Evolutionary conservation across 139 green algal genomes (phyloP), one percentile per base, ranked within the genome.

Genomic region (Chloropicon primus): DNA sequence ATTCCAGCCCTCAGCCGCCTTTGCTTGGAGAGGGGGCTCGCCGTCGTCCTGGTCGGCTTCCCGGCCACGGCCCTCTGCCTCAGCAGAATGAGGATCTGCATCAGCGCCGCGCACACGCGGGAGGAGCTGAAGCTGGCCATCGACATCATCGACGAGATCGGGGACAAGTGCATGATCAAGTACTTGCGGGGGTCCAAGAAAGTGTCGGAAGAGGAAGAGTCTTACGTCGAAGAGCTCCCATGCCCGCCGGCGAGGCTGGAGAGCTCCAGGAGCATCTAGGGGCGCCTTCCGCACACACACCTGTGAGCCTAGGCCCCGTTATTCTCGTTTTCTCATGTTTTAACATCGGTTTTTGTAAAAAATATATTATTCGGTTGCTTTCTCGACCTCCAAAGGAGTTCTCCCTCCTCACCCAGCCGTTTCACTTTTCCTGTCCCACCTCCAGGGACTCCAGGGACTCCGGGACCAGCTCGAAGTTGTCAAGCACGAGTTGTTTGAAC

Each of bases 41-140:
- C 94, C 5, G 82, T 96, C 10, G 95, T 98, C 24, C 93, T 99
- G 2, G 96, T 99, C 1, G 96, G 95, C 54, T 97, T 98, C 78
- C 96, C 96, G 0, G 96, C 96, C 29, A 98, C 93, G 2, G 87
- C 94, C 3, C 84, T 98, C 78, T 85, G 97, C 26, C 88, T 90
- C 22, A 83, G 85, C 0, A 88, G 96, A 53, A 87, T 88, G 21
- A 86, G 96, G 26, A 83, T 99, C 5, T 99, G 96, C 90, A 94
- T 99, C 80, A 94, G 85, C 21, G 96, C 96, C 0, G 85, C 92
- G 2, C 96, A 99, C 88, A 92, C 84, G 0, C 81, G 81, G 17
- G 86, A 92, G 26, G 95, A 99, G 78, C 85, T 99, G 29, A 90
- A 98, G 72, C 91, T 91, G 71, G 94, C 91, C 0, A 73, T 98